Evolutionary conservation across 495 filamentous ascomycete genomes (phyloP).

Genomic region (Aspergillus panamensis): DNA sequence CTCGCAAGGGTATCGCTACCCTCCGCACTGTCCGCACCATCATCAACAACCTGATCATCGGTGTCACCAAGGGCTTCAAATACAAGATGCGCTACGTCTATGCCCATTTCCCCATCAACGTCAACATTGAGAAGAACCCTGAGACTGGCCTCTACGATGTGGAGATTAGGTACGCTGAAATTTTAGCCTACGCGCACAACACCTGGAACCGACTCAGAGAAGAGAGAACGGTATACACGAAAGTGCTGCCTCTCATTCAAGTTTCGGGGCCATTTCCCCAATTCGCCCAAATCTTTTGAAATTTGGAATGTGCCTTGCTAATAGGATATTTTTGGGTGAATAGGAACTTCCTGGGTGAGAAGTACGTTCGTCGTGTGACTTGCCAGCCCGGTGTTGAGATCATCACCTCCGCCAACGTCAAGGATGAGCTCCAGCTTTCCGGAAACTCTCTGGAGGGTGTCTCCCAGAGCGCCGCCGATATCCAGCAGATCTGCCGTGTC

Average conservation of each 20-base stretch:
- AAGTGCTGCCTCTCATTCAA: not conserved
- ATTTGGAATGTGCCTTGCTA: constrained; percentile 15
- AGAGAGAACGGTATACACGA: not conserved
- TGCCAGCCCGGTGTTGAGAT: constrained; percentile 90
- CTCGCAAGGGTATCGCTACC: constrained; percentile 94
- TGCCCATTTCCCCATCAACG: constrained; percentile 99
- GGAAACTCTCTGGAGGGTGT: constrained; percentile 97
- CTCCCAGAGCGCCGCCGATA: constrained; percentile 95
- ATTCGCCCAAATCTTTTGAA: not conserved
- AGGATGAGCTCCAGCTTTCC: constrained; percentile 90
- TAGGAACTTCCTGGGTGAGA: constrained; percentile 99
- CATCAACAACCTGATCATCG: constrained; percentile 97
- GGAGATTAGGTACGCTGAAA: constrained; percentile 83
- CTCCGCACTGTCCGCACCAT: constrained; percentile 95
- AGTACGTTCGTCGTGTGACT: constrained; percentile 88
- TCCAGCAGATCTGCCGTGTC: constrained; percentile 98
- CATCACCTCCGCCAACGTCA: constrained; percentile 80
- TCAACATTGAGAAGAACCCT: constrained; percentile 94
- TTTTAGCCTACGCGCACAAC: not conserved
- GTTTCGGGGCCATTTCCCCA: not conserved
- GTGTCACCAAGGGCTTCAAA: constrained; percentile 97
- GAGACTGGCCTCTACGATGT: constrained; percentile 86
- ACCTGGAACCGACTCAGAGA: not conserved
- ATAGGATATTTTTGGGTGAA: constrained; percentile 12
- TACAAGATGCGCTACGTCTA: constrained; percentile 99